Evolutionary conservation across 2,329 filamentous ascomycete genomes (phyloP), one percentile per base, ranked within the genome.

Genomic region (Blumeriella jaapii): DNA sequence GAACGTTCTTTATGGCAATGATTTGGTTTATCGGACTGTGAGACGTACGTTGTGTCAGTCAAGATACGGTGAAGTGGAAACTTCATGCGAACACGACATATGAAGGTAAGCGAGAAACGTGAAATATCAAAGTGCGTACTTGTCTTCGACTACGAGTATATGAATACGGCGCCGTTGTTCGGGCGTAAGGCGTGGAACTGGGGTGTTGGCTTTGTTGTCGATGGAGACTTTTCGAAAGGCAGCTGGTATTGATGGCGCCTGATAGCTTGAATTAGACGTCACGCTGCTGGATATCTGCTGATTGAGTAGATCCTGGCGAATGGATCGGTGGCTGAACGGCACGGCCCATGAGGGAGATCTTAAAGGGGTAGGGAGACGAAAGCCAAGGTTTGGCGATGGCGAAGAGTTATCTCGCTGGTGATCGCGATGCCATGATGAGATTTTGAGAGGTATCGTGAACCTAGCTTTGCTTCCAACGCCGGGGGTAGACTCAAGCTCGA

Each of bases 21-120:
- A 40, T 45, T 38, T 50, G 46, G 24, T 51, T 52, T 8, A 51
- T 49, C n/a, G 45, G 42, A 29, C 45, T 48, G 12, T n/a, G 5
- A 3, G 11, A 12, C n/a, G 33, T 42, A 28, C 35, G 24, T 10
- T 33, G n/a, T n/a, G n/a, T n/a, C n/a, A n/a, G n/a, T n/a, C n/a
- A n/a, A n/a, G n/a, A n/a, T n/a, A n/a, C n/a, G n/a, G n/a, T n/a
- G n/a, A n/a, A n/a, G n/a, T n/a, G n/a, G n/a, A n/a, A n/a, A n/a
- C n/a, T n/a, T n/a, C n/a, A 24, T 24, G 7, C 22, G 22, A 4
- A 24, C 9, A 24, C 9, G 12, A n/a, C 4, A n/a, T 9, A 24
- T 3, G 12, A n/a, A 4, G 3, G 22, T 4, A 24, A 24, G 22
- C 9, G 22, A 8, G 10, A n/a, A 24, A n/a, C 10, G 22, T n/a